Evolutionary conservation across 139 green algal genomes (phyloP).

Genomic region (Spirogloea muscicola): DNA sequence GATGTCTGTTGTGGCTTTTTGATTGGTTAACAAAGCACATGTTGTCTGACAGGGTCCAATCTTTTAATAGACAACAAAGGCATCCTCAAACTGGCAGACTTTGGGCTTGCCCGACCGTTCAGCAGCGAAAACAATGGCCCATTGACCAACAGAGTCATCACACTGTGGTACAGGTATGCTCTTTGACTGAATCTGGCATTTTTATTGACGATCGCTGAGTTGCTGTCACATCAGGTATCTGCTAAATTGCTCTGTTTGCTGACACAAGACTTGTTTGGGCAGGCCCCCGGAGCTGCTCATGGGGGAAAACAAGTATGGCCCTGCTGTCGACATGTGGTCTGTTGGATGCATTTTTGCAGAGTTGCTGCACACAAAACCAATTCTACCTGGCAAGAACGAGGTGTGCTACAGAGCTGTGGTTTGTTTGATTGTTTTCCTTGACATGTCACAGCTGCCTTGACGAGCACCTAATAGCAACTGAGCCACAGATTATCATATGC

Average conservation of each 20-base stretch:
- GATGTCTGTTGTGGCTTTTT: too few species aligned
- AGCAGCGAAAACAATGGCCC: conserved; percentile 23
- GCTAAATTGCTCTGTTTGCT: not conserved
- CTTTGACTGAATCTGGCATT: too few species aligned
- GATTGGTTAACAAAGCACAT: too few species aligned
- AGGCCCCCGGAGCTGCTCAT: conserved; percentile 95
- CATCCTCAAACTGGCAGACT: conserved; percentile 61
- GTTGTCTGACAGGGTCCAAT: too few species aligned
- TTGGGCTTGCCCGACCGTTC: conserved; percentile 84
- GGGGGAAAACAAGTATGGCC: conserved; percentile 76
- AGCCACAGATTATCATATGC: too few species aligned
- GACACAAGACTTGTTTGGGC: conserved; percentile 21
- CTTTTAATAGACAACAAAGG: conserved; percentile 78
- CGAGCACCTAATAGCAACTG: not conserved
- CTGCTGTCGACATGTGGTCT: conserved; percentile 95
- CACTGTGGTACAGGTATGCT: conserved; percentile 89
- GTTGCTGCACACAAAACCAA: conserved; percentile 72
- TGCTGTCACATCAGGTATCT: too few species aligned
- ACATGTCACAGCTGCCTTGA: too few species aligned
- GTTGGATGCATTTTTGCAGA: conserved; percentile 98
- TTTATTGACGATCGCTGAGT: too few species aligned
- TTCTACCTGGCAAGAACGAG: conserved; percentile 62
- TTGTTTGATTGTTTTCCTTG: too few species aligned
- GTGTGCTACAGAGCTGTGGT: not conserved
- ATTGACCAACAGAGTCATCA: conserved; percentile 98